Conservation (phyloP, 2,329 filamentous ascomycete genomes). For the Trichocomaceae sp. region DNA sequence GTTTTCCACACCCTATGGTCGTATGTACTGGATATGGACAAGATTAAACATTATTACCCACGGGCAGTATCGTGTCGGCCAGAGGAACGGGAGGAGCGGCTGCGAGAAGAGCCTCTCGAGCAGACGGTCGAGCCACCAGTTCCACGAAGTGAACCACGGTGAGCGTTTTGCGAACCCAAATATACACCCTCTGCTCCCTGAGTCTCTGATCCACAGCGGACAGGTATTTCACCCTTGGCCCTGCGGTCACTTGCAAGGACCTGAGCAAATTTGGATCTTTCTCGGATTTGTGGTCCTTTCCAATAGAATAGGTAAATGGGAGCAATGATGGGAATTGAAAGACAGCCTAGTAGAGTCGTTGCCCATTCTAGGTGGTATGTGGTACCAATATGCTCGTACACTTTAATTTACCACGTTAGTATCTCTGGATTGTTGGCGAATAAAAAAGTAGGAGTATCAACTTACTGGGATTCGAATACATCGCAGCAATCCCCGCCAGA, state of each 20-base stretch:
- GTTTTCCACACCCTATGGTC: background rate
- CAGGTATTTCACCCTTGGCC: conserved; percentile 15
- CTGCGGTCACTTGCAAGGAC: conserved; percentile 45
- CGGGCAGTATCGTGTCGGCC: background rate
- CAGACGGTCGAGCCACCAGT: background rate
- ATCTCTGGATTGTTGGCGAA: background rate
- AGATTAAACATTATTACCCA: background rate
- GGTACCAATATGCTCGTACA: conserved; percentile 45
- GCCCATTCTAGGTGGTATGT: conserved; percentile 50
- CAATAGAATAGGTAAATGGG: conserved; percentile 62
- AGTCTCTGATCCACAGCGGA: conserved; percentile 14
- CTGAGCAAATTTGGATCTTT: conserved; percentile 58
- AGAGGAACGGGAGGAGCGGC: background rate
- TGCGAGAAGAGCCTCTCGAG: background rate
- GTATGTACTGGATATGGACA: background rate
- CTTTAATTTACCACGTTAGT: conserved; percentile 18
- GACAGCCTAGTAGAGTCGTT: conserved; percentile 54
- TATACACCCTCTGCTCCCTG: conserved; percentile 14
- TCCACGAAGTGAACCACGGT: conserved; percentile 5
- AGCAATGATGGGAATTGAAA: conserved; percentile 55
- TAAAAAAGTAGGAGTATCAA: background rate
- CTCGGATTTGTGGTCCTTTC: conserved; percentile 53
- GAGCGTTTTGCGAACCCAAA: conserved; percentile 5
- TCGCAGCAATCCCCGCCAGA: conserved; percentile 54
- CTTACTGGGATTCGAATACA: conserved; percentile 50